Conservation (phyloP, 2,329 filamentous ascomycete species). For the Paraconiothyrium brasiliense region DNA sequence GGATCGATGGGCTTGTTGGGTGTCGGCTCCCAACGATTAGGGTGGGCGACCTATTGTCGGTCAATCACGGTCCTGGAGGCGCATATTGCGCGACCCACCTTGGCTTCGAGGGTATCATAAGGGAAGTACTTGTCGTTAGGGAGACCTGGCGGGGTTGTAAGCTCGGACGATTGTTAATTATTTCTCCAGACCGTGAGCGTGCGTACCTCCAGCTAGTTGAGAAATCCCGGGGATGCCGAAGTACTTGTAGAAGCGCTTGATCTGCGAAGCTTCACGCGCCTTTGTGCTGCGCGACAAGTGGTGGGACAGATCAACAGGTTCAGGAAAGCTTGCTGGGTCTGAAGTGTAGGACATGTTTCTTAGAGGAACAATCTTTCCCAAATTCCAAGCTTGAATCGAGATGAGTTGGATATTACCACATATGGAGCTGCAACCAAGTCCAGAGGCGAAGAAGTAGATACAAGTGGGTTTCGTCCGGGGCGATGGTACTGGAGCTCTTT, state of each 20-base stretch:
- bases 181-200: neutral
- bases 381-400: neutral
- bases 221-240: conserved; percentile 71
- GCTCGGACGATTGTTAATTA: conserved; percentile 1
- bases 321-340: conserved; percentile 46
- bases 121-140: conserved; percentile 86
- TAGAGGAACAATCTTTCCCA: neutral
- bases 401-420: conserved; percentile 20
- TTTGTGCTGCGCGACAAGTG: conserved; percentile 77
- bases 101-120: conserved; percentile 88
- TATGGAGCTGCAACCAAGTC: conserved; percentile 9
- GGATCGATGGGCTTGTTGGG: conserved; percentile 68
- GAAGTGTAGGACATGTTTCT: conserved; percentile 34
- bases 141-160: conserved; percentile 65
- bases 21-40: conserved; percentile 77
- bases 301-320: conserved; percentile 79
- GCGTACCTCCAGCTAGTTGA: conserved; percentile 67
- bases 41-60: conserved; percentile 65
- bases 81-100: conserved; percentile 38
- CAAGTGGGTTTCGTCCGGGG: conserved; percentile 14
- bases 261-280: conserved; percentile 68
- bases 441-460: conserved; percentile 22
- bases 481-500: conserved; percentile 12
- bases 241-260: conserved; percentile 89
- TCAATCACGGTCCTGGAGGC: neutral